These are phyloP conservation scores for Fusarium scirpi DNA, from an alignment of 2,329 filamentous ascomycete genomes.

Conservation along the genomic window DNA sequence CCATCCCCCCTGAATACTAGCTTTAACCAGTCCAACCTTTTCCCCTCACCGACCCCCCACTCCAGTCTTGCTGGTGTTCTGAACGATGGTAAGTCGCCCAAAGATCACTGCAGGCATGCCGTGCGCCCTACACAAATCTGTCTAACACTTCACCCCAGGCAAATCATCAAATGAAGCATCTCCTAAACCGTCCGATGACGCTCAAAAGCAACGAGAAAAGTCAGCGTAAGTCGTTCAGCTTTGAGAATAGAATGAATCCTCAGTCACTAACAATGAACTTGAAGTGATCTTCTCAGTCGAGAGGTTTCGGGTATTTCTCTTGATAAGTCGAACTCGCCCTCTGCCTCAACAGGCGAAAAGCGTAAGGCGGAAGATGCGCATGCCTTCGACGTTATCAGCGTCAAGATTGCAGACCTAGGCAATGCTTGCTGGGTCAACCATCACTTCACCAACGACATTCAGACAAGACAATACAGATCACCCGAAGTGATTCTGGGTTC, in stretches of 20 bases:
- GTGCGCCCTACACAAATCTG: not conserved
- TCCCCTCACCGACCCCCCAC: slow-evolving; percentile 71
- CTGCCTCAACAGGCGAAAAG: slow-evolving; percentile 70
- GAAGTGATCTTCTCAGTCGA: slow-evolving; percentile 86
- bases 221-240: slow-evolving; percentile 76
- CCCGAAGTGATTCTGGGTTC: slow-evolving; percentile 96
- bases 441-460: slow-evolving; percentile 99
- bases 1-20: slow-evolving; percentile 93
- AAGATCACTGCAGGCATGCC: not conserved
- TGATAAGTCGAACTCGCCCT: slow-evolving; percentile 72
- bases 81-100: slow-evolving; percentile 73
- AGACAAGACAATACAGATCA: slow-evolving; percentile 96
- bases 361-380: slow-evolving; percentile 69
- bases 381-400: slow-evolving; percentile 83
- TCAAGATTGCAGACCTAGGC: slow-evolving; percentile 98
- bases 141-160: slow-evolving; percentile 43
- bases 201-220: slow-evolving; percentile 89
- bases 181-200: slow-evolving; percentile 68
- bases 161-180: slow-evolving; percentile 58
- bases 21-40: slow-evolving; percentile 84
- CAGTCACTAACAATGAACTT: slow-evolving; percentile 25
- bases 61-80: slow-evolving; percentile 87
- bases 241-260: not conserved
- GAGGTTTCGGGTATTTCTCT: slow-evolving; percentile 96
- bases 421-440: slow-evolving; percentile 99